Evolutionary conservation across 1,284 basidiomycete genomes (phyloP).

Genomic region (Coniferiporia weirii): DNA sequence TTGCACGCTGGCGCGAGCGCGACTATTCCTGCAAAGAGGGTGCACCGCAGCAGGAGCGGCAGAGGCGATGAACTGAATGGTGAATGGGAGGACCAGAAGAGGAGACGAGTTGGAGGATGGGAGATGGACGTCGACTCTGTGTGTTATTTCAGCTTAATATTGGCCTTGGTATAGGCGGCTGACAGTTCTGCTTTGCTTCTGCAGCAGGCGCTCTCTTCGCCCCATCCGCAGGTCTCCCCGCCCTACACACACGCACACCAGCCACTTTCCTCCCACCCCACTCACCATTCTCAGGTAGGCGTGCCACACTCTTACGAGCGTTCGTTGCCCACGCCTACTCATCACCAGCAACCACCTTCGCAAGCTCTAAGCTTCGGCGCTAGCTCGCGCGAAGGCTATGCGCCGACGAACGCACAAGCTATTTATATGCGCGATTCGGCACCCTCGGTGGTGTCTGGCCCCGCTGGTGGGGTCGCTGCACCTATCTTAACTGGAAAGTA

Average conservation of each 20-base stretch:
- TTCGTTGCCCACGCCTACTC: neutral
- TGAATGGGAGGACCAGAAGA: slow-evolving; percentile 8
- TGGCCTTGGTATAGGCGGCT: neutral
- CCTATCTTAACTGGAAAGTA: too few species aligned
- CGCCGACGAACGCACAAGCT: neutral
- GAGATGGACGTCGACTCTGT: slow-evolving; percentile 11
- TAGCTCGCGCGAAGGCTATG: neutral
- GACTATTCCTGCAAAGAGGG: slow-evolving; percentile 8
- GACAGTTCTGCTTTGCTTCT: neutral
- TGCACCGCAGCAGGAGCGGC: slow-evolving; percentile 3
- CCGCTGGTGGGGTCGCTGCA: too few species aligned
- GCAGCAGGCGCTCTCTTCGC: neutral
- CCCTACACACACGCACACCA: neutral
- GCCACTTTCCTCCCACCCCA: neutral
- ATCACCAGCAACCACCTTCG: neutral
- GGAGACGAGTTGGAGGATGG: slow-evolving; percentile 6
- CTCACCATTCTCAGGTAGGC: neutral
- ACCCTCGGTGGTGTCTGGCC: too few species aligned
- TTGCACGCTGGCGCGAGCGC: neutral
- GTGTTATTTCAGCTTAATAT: neutral
- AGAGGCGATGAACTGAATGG: slow-evolving; percentile 1
- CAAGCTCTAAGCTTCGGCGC: neutral
- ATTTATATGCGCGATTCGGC: neutral
- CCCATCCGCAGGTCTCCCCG: neutral
- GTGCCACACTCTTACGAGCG: neutral